Conservation (phyloP, 176 grass and related monocot genomes). For the Puccinellia tenuiflora region DNA sequence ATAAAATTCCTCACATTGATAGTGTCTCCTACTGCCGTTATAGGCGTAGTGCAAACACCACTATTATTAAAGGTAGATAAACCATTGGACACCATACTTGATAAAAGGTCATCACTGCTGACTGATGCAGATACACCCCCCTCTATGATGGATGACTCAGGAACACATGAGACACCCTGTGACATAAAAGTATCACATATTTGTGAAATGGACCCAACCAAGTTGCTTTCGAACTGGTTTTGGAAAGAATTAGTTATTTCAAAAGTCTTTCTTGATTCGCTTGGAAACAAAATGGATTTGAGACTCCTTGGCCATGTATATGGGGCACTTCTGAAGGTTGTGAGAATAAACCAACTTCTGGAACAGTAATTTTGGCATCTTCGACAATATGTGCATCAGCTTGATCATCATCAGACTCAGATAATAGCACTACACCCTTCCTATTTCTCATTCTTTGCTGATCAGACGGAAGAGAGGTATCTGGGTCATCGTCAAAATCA, state of each 20-base stretch:
- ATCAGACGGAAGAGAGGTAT: constrained; percentile 29
- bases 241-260: constrained; percentile 30
- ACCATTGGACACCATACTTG: constrained; percentile 39
- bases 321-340: constrained; percentile 6
- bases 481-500: constrained; percentile 67
- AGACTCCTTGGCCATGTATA: constrained; percentile 23
- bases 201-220: constrained; percentile 49
- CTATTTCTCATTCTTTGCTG: constrained; percentile 48
- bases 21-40: constrained; percentile 20
- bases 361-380: constrained; percentile 11
- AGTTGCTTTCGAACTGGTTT: constrained; percentile 46
- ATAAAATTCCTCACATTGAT: constrained; percentile 13
- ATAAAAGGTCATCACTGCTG: constrained; percentile 40
- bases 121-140: constrained; percentile 39
- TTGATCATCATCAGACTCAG: constrained; percentile 65
- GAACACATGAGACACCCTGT: constrained; percentile 63
- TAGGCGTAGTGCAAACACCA: neutral
- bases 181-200: constrained; percentile 81
- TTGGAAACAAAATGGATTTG: constrained; percentile 6
- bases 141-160: constrained; percentile 61
- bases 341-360: constrained; percentile 15
- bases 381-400: constrained; percentile 20
- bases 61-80: constrained; percentile 9
- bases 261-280: constrained; percentile 36
- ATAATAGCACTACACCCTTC: constrained; percentile 41